Evolutionary conservation across 2,329 filamentous ascomycete genomes (phyloP).

Genomic region (Sporothrix protearum): DNA sequence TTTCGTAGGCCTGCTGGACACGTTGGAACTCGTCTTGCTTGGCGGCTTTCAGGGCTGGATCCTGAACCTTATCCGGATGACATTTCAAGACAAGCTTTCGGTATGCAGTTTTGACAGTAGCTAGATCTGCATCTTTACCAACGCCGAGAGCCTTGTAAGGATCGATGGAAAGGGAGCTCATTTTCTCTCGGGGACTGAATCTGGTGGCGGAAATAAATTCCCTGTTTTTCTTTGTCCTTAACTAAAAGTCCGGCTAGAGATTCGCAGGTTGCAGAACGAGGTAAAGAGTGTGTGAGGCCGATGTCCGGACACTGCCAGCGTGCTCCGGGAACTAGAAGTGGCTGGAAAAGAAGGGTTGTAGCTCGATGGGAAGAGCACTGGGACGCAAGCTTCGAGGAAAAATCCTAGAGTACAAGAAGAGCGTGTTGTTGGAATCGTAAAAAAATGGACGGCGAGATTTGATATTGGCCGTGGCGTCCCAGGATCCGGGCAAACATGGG

Average conservation of each 20-base stretch:
- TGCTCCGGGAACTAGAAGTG: background rate
- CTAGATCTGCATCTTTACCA: conserved; percentile 62
- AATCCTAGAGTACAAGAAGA: background rate
- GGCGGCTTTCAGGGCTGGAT: conserved; percentile 68
- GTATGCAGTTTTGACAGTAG: conserved; percentile 74
- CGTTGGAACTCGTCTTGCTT: conserved; percentile 88
- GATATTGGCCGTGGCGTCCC: too few relatives aligned
- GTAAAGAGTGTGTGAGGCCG: background rate
- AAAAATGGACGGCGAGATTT: background rate
- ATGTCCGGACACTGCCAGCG: background rate
- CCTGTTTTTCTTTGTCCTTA: too few relatives aligned
- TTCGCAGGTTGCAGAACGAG: background rate
- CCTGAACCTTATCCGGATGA: conserved; percentile 87
- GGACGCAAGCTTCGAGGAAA: too few relatives aligned
- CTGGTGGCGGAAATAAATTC: too few relatives aligned
- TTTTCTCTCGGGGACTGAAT: conserved; percentile 29
- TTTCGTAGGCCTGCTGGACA: conserved; percentile 89
- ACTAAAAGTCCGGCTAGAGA: background rate
- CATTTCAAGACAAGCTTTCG: conserved; percentile 83
- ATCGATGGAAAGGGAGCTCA: conserved; percentile 60
- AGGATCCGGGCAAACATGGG: background rate
- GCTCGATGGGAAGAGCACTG: too few relatives aligned
- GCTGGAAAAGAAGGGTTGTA: background rate
- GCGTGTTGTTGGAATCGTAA: background rate
- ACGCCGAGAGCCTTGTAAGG: conserved; percentile 78